phyloP scores from a whole-genome alignment of 2,329 filamentous ascomycete species.

The Botrytis deweyae region DNA sequence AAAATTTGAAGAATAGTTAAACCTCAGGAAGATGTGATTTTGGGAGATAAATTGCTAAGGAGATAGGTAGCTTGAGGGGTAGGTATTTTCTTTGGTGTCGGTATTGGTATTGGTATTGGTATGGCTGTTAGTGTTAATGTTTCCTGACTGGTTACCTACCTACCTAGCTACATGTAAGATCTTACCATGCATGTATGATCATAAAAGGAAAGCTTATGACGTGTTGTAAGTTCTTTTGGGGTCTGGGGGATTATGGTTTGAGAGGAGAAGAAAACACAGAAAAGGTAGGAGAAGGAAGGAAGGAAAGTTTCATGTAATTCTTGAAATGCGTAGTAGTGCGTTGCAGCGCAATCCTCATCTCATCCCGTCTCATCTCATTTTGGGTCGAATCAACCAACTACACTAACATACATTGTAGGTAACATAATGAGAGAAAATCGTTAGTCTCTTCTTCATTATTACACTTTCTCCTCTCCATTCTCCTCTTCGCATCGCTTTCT shows the following conservation, averaged over 20 bases:
- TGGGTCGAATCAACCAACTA: background rate
- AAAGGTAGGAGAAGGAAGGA: background rate
- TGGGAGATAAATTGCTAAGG: too few relatives aligned
- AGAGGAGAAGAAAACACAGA: too few relatives aligned
- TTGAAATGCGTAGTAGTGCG: conserved; percentile 5
- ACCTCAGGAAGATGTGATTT: too few relatives aligned
- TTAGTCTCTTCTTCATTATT: background rate
- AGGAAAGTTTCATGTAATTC: background rate
- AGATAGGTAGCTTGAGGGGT: background rate
- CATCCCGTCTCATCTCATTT: background rate
- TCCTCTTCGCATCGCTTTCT: background rate
- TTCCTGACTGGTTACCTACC: background rate
- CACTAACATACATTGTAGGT: background rate
- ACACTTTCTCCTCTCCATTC: conserved; percentile 4
- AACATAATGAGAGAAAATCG: background rate
- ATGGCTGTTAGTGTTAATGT: too few relatives aligned
- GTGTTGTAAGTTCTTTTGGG: too few relatives aligned
- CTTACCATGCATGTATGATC: too few relatives aligned
- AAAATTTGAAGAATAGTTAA: too few relatives aligned
- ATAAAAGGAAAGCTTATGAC: too few relatives aligned
- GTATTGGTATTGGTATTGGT: background rate
- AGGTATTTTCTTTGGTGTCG: background rate
- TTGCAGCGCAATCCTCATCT: background rate
- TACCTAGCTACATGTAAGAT: background rate
- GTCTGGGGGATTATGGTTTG: background rate